Evolutionary conservation across 768 basidiomycete species (phyloP).

Genomic region (Auricularia sp.): DNA sequence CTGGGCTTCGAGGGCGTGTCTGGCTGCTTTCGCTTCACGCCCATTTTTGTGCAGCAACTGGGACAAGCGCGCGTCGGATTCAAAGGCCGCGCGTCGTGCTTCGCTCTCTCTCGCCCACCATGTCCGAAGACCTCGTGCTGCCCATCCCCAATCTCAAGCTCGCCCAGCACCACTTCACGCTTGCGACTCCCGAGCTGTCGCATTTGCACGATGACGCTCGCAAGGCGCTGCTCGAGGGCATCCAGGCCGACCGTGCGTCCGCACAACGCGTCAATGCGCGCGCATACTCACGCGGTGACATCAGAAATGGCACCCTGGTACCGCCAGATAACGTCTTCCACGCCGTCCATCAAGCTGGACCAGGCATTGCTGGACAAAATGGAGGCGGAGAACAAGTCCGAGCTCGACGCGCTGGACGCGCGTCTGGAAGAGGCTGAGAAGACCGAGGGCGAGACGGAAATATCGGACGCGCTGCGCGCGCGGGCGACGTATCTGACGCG

Average conservation of each 20-base stretch:
- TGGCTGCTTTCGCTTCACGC: background rate
- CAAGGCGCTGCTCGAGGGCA: constrained; percentile 55
- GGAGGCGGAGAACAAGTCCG: constrained; percentile 59
- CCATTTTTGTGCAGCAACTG: background rate
- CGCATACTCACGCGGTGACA: background rate
- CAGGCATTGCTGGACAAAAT: constrained; percentile 44
- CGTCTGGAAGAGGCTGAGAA: constrained; percentile 78
- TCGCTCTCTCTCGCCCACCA: constrained; percentile 19
- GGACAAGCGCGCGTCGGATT: background rate
- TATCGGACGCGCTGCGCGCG: constrained; percentile 76
- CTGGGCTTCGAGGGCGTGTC: background rate
- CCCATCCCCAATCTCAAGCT: constrained; percentile 82
- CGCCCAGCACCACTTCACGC: constrained; percentile 68
- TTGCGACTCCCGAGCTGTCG: constrained; percentile 50
- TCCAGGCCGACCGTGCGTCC: constrained; percentile 68
- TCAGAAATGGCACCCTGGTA: constrained; percentile 88
- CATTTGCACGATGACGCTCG: constrained; percentile 61
- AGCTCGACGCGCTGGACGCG: constrained; percentile 66
- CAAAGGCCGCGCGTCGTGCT: constrained; percentile 9
- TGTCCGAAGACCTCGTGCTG: constrained; percentile 78
- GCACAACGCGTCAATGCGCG: constrained; percentile 6
- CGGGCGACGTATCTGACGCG: constrained; percentile 77
- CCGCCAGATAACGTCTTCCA: constrained; percentile 31
- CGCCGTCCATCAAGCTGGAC: constrained; percentile 40
- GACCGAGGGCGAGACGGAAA: constrained; percentile 88